A percentile compares a stretch with the other conserved stretches of the same genome.
These are phyloP conservation scores for Graphilbum ipis-grandicollis DNA, from an alignment of 2,329 filamentous ascomycete species.

Conservation along the genomic window DNA sequence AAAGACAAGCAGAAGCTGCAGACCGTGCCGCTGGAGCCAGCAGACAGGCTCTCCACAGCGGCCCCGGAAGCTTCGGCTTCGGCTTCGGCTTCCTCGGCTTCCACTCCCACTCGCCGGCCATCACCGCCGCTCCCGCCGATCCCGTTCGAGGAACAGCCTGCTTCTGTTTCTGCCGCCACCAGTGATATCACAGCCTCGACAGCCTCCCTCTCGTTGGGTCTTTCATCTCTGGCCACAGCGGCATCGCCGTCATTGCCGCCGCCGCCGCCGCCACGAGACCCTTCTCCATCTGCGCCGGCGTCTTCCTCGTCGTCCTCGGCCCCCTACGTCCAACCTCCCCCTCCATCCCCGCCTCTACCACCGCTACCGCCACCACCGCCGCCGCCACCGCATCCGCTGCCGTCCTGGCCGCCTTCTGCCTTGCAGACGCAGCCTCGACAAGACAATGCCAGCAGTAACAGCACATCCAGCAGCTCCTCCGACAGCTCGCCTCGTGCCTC, in stretches of 20 bases:
- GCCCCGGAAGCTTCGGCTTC: too few relatives aligned
- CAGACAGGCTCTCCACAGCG: too few relatives aligned
- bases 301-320: too few relatives aligned
- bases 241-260: conserved; percentile 1
- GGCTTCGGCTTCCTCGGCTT: too few relatives aligned
- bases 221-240: too few relatives aligned
- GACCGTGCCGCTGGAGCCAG: too few relatives aligned
- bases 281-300: background rate
- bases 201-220: too few relatives aligned
- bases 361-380: background rate
- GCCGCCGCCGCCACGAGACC: background rate
- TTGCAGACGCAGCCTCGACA: background rate
- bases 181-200: too few relatives aligned
- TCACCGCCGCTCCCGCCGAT: background rate
- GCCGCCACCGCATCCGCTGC: background rate
- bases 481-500: conserved; percentile 5
- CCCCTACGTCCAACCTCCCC: too few relatives aligned
- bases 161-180: background rate
- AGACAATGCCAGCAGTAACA: background rate
- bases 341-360: too few relatives aligned
- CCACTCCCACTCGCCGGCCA: too few relatives aligned
- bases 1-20: too few relatives aligned
- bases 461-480: background rate
- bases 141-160: background rate
- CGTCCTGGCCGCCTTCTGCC: background rate